Base-by-base conservation (phyloP, 2,329 filamentous ascomycete genomes). In the Neonectria hederae region DNA sequence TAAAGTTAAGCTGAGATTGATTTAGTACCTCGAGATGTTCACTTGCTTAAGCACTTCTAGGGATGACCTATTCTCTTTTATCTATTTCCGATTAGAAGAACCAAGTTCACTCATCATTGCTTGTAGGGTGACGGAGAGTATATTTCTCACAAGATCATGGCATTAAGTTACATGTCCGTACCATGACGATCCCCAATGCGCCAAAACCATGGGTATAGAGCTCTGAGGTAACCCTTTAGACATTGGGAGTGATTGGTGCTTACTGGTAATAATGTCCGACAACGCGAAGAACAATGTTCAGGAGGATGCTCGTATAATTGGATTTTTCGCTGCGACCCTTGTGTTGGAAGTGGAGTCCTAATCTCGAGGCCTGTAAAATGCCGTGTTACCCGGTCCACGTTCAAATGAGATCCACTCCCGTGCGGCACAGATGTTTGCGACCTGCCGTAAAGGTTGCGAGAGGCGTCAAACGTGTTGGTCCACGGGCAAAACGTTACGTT, bases 391-490 rank as follows among this genome's bases (percentile, higher is more conserved):
- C 60, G 60, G 49, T 42, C 54, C 40, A 26, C 22, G 40, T 42
- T 22, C 22, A 13, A 9, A 17, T 7, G 19, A 49, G 60, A 52
- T 58, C 64, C 64, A 65, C 64, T 42, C 22, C 35, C 51, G 19
- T 60, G 59, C 46, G 48, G 61, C 56, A 28, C 43, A 61, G 54
- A 48, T 48, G 45, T 28, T 28, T 66, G 58, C 62, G 58, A 66
- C 64, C 64, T 65, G 52, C 49, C 54, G 53, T 35, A 64, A 65
- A 42, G 42, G 61, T 52, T 48, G 28, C 53, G n/a, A 42, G n/a
- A 21, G 38, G 38, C 38, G 38, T 42, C 38, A 42, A 21, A 21
- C 54, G 10, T 22, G 62, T 58, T 62, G 62, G 57, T 54, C 52
- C 43, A 43, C 14, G 26, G 11, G 38, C 21, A 46, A 56, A 61